Base-by-base conservation (phyloP, 1,139 yeast genomes). In the Geotrichum europaeum region DNA sequence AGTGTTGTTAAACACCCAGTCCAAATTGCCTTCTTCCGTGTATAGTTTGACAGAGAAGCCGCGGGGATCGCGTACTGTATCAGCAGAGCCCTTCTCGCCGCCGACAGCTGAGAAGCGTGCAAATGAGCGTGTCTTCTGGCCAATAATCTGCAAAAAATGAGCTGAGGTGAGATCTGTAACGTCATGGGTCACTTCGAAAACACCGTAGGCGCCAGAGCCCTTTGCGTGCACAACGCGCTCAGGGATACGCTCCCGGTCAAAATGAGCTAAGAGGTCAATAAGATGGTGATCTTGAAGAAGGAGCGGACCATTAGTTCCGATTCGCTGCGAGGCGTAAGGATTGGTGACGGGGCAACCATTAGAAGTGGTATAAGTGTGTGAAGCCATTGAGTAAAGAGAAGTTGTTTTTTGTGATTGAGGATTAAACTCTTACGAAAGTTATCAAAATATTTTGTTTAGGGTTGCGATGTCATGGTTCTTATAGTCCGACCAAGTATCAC, bases 141-240 rank as follows among this genome's bases (percentile, higher is more conserved):
- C 96, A 58, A 84, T 79, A 57, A 84, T 79, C 73, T 82, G 84
- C 68, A 88, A 81, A 73, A 89, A 87, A 61, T 84, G 84, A 57
- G 96, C 86, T 64, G 79, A 78, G 69, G 88, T 83, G 63, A 89
- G 72, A 73, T 89, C 96, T 55, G 87, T 78, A 70, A 89, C 82
- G 67, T 89, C 94, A 71, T 89, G 92, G 45, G 96, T 89, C 65
- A 85, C 86, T 75, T 86, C 94, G 69, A 89, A 89, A 63, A 77
- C 81, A 70, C 95, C 94, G 72, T 81, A 85, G 58, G 95, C 95
- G 68, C 96, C 96, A 51, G 90, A 87, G 66, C 96, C 96, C 75
- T 88, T 88, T 64, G 96, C 96, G 72, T 89, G 96, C 58, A 89
- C 96, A 60, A 88, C 95, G 75, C 96, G 83, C 77, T 89, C 96